These are phyloP conservation scores for Logfia minima DNA, from an alignment of 129 eudicot genomes.

Conservation along the genomic window DNA sequence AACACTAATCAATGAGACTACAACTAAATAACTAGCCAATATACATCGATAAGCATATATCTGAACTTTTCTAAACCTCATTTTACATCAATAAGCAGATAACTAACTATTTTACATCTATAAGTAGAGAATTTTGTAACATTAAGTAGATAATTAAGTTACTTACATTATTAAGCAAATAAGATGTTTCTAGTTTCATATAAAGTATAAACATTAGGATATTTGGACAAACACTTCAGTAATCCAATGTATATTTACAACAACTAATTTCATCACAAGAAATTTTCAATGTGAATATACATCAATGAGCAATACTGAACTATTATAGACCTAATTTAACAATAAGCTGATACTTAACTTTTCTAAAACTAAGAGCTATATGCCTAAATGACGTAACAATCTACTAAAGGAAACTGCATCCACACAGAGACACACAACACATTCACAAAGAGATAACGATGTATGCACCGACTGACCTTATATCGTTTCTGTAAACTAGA, in stretches of 20 bases:
- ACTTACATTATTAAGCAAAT: background rate
- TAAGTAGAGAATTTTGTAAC: background rate
- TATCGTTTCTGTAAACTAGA: slow-evolving; percentile 70
- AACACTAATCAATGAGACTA: background rate
- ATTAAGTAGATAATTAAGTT: background rate
- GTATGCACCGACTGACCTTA: slow-evolving; percentile 43
- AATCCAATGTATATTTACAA: background rate
- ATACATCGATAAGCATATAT: background rate
- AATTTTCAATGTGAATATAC: background rate
- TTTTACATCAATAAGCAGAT: background rate
- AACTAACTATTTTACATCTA: background rate
- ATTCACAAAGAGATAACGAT: background rate
- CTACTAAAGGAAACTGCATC: no score
- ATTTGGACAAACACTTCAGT: background rate
- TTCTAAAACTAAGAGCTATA: background rate
- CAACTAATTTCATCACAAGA: background rate
- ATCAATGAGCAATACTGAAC: background rate
- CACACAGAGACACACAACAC: background rate
- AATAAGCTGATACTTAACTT: no score
- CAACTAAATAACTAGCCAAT: background rate
- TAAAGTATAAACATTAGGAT: background rate
- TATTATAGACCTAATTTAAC: no score
- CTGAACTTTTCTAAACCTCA: background rate
- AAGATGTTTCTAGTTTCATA: no score
- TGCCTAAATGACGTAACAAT: background rate